These are phyloP conservation scores for Candida caryicola DNA, from an alignment of 805 yeast genomes.

Conservation along the genomic window DNA sequence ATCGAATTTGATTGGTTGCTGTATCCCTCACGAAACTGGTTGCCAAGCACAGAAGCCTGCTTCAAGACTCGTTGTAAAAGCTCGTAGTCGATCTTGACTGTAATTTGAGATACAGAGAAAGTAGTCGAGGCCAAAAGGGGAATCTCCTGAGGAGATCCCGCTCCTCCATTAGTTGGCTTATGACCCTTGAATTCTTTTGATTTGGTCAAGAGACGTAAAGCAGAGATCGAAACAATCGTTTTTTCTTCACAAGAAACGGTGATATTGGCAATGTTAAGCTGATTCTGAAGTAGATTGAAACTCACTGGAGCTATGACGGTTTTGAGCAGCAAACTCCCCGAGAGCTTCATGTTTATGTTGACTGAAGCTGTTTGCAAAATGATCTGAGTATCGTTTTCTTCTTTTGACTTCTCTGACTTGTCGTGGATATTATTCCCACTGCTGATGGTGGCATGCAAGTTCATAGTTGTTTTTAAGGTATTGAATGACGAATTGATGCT, in stretches of 20 bases:
- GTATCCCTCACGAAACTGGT: not conserved
- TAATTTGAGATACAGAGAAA: conserved; percentile 15
- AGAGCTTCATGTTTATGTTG: conserved; percentile 20
- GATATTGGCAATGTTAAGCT: conserved; percentile 33
- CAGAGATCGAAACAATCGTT: conserved; percentile 20
- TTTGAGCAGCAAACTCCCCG: conserved; percentile 17
- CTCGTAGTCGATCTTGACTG: conserved; percentile 9
- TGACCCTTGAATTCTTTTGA: conserved; percentile 24
- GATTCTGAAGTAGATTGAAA: conserved; percentile 33
- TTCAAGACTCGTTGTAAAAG: conserved; percentile 6
- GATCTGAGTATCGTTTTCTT: conserved; percentile 17
- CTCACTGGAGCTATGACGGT: conserved; percentile 43
- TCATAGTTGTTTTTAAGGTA: conserved; percentile 9
- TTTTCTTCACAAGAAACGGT: conserved; percentile 16
- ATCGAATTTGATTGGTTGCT: conserved; percentile 11
- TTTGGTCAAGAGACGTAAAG: conserved; percentile 25
- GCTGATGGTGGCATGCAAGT: not conserved
- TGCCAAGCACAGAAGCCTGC: not conserved
- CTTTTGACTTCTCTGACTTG: not conserved
- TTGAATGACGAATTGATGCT: conserved; percentile 21
- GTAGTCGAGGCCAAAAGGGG: conserved; percentile 14
- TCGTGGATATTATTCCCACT: not conserved
- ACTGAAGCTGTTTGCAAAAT: conserved; percentile 42
- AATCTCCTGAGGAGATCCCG: conserved; percentile 16
- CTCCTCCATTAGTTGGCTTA: conserved; percentile 10